Evolutionary conservation across 768 basidiomycete genomes (phyloP).

Genomic region (Boletellus emodensis): DNA sequence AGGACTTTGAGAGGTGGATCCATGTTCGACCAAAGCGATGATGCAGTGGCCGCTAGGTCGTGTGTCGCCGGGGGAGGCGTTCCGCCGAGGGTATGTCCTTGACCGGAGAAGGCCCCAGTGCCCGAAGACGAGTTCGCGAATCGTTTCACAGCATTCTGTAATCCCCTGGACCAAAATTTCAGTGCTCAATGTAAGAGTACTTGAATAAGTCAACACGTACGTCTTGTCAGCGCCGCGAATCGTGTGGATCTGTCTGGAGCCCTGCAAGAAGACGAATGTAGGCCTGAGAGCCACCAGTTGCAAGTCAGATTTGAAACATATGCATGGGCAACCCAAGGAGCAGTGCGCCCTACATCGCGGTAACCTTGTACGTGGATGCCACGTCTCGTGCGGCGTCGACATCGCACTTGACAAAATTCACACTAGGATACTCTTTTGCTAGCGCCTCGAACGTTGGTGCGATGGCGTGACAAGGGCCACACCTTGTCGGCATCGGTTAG

Average conservation of each 20-base stretch:
- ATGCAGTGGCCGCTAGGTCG: conserved; percentile 32
- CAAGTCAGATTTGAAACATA: not conserved
- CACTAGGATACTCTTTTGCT: conserved; percentile 61
- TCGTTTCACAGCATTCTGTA: conserved; percentile 56
- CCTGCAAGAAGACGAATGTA: conserved; percentile 76
- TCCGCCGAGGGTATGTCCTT: conserved; percentile 70
- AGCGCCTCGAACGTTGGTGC: conserved; percentile 72
- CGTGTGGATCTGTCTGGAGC: conserved; percentile 60
- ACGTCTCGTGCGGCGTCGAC: conserved; percentile 71
- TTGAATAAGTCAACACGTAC: conserved; percentile 37
- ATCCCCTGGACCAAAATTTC: conserved; percentile 39
- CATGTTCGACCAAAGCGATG: conserved; percentile 43
- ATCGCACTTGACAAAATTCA: conserved; percentile 83
- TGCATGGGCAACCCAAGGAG: not conserved
- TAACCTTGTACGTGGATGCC: conserved; percentile 54
- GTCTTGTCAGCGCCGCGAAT: conserved; percentile 66
- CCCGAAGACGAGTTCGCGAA: conserved; percentile 41
- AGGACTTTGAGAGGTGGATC: conserved; percentile 68
- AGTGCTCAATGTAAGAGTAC: conserved; percentile 1
- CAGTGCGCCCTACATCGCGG: conserved; percentile 59
- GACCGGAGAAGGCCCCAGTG: conserved; percentile 57
- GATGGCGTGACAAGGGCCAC: conserved; percentile 81
- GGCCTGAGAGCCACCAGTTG: conserved; percentile 48
- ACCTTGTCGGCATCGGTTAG: conserved; percentile 45
- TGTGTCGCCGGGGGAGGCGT: conserved; percentile 35